Base-by-base conservation (phyloP, 768 basidiomycete genomes). In the Mycena galericulata region DNA sequence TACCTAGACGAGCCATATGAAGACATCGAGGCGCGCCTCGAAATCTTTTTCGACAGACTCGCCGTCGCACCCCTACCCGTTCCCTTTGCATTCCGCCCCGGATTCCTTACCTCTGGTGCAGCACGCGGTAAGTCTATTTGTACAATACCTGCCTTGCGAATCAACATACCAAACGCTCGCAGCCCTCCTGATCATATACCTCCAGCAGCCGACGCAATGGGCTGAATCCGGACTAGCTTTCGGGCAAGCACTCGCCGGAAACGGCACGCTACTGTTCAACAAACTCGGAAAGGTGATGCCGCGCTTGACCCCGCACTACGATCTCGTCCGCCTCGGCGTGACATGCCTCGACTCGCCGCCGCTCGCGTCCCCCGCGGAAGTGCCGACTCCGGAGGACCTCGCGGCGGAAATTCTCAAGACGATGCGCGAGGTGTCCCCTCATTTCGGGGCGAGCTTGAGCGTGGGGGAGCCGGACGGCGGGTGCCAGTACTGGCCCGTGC, bases 401-500 rank as follows among this genome's bases (percentile, higher is more conserved):
- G 65, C 62, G 29, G 65, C 54, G 6, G 65, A 71, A 45, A 55
- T 67, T 12, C 7, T 71, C 7, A 32, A 36, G 41, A 67, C 65
- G 12, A 59, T 71, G 65, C 56, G 57, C 34, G 59, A 66, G 27
- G 72, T 73, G 17, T 73, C 72, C 7, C 53, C 55, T 10, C 75
- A 76, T 62, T 76, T 76, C 51, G 74, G 72, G 4, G 45, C 69
- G 47, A 75, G 72, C 27, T 63, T 70, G 10, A 49, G 55, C 4
- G 41, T 75, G 1, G 61, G 68, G 5, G 74, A 75, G 49, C 75
- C 72, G 0, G 72, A 75, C 50, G 74, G 74, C 5, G 75, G 74
- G 36, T 76, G 75, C 47, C 65, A 72, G 60, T 76, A 72, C 49
- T 76, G 75, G 74, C 69, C 65, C 32, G 74, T 69, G 32, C 45